These are phyloP conservation scores for Epichloe elymi DNA, from an alignment of 2,329 filamentous ascomycete species.

Conservation along the genomic window DNA sequence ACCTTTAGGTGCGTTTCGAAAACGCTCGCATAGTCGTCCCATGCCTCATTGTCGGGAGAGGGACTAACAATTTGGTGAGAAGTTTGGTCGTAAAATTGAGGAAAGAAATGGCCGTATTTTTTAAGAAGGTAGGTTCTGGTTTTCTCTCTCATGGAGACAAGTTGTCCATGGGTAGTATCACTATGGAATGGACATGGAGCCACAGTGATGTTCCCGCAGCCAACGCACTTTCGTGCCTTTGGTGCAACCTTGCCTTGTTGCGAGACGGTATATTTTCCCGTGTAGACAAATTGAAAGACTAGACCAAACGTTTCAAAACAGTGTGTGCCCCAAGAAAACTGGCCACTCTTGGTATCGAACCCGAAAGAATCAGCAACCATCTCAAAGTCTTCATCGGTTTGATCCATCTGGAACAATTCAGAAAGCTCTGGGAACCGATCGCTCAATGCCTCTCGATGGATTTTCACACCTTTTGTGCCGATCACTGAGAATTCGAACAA, in stretches of 20 bases:
- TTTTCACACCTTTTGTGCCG: neutral
- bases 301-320: fast-evolving
- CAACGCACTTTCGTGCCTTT: no score
- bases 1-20: fast-evolving
- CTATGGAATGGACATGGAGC: no score
- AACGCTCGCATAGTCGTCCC: fast-evolving
- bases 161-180: no score
- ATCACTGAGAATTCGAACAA: neutral
- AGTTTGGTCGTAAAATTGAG: no score
- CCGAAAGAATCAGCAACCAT: fast-evolving
- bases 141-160: no score
- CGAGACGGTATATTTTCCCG: neutral
- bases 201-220: no score
- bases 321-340: neutral
- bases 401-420: neutral
- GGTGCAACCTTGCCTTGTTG: no score
- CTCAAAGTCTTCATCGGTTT: neutral
- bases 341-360: neutral
- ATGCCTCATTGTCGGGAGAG: no score
- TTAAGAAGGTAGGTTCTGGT: no score
- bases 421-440: neutral
- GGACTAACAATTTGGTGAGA: no score
- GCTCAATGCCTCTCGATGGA: neutral
- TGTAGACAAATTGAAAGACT: neutral
- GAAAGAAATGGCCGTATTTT: fast-evolving